Evolutionary conservation across 345 rosid species (phyloP), one percentile per base, ranked within the genome.

Genomic region (Populus nigra): DNA sequence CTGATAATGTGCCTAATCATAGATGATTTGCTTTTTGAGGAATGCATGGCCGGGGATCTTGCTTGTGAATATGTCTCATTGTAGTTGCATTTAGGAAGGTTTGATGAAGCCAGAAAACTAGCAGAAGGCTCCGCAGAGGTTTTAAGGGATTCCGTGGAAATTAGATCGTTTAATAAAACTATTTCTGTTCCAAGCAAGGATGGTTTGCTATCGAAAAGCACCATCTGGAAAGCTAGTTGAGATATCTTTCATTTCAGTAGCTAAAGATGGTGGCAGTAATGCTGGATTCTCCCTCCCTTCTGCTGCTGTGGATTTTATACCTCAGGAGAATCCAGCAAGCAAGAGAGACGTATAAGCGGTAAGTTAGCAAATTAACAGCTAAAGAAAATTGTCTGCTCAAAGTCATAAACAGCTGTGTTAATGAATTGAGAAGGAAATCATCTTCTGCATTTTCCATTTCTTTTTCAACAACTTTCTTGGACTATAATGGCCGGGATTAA

Each of bases 171-270:
- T 71, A 82, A 90, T 7, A 82, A 12, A 50, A 77, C 78, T 76
- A 71, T 84, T 49, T 47, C 77, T 39, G 55, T 82, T 59, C 78
- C 86, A 50, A 89, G 78, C 65, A 85, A 89, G 47, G 85, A 77
- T 82, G 96, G 91, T 31, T 63, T 88, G 77, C 80, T 36, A 18
- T 80, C 89, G 85, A 86, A 59, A 88, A 83, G 77, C 85, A 75
- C 17, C 90, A 92, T 83, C 84, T 89, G 73, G 84, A 90, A 84
- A 91, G 90, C 87, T 96, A 78, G 87, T 91, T n/a, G 93, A 93
- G 84, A 82, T 89, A 76, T 85, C 99, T 49, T 74, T 92, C 49
- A 72, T 79, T 78, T 81, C 88, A 0, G 82, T 91, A 53, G 82
- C 86, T 82, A 92, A 89, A 87, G 66, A 83, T 77, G 90, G 90